Base-by-base conservation (phyloP, 2,329 filamentous ascomycete species). In the Pseudogymnoascus sp. region DNA sequence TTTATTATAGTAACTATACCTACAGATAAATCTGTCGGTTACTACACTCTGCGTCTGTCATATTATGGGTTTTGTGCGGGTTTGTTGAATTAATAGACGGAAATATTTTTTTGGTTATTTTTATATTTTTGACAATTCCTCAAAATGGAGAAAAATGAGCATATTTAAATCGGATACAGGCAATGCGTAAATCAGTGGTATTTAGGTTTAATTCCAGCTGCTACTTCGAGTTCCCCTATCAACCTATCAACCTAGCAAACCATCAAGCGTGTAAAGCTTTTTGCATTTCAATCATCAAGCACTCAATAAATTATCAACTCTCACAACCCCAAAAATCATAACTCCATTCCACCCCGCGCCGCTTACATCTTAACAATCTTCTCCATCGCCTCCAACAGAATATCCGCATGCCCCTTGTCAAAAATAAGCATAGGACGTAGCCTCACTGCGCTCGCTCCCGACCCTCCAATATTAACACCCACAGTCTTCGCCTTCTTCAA, bases 331-430 rank as follows among this genome's bases (percentile, higher is more conserved):
- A 16, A n/a, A 53, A 53, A 53, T 53, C 47, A 56, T 33, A 56
- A 33, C 47, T 56, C 47, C 47, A 3, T 53, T 53, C 47, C 47
- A 53, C 26, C 24, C 4, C 14, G 6, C 47, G n/a, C 14, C 13
- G n/a, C 47, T 63, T 66, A 74, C 42, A 69, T 69, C 66, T 72
- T 73, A 16, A 72, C 64, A 24, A 74, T 71, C 67, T 73, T 91
- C 80, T 96, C 91, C 68, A 96, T 73, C 24, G 82, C 83, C 70
- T 90, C 91, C 59, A 96, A 76, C 70, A 97, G 79, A 65, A 96
- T 86, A 77, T 96, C 90, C 21, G 89, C 93, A 76, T 97, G 93
- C 74, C 89, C 85, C 82, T 91, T 85, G 84, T 96, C 89, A 69
- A 93, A 93, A 71, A 93, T 85, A 70, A 93, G 78, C 90, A 93